Conservation (phyloP, 805 yeast genomes). For the Pichia deserticola region DNA sequence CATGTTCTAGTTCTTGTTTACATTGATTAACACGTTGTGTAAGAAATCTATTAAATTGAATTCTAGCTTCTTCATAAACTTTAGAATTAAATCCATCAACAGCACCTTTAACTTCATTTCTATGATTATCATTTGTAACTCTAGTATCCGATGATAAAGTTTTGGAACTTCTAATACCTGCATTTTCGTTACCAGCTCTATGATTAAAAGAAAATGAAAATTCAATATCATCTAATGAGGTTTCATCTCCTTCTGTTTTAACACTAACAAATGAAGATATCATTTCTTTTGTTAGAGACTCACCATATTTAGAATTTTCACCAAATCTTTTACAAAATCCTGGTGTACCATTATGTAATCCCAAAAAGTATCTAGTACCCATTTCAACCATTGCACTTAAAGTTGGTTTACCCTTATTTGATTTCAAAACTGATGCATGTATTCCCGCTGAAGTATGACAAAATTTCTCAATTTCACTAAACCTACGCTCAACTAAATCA, state of each 20-base stretch:
- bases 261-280: constrained; percentile 16
- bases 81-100: constrained; percentile 50
- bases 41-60: constrained; percentile 48
- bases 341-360: constrained; percentile 28
- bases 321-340: constrained; percentile 17
- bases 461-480: constrained; percentile 40
- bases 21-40: constrained; percentile 40
- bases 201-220: constrained; percentile 62
- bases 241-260: constrained; percentile 16
- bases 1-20: constrained; percentile 27
- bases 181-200: constrained; percentile 81
- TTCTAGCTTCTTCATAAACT: constrained; percentile 40
- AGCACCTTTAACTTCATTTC: constrained; percentile 65
- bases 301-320: constrained; percentile 11
- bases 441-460: constrained; percentile 37
- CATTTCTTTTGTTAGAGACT: constrained; percentile 17
- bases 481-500: constrained; percentile 73
- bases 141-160: constrained; percentile 76
- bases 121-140: constrained; percentile 58
- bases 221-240: constrained; percentile 22
- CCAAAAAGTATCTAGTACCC: constrained; percentile 61
- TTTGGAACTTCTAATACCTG: constrained; percentile 79
- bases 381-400: constrained; percentile 69
- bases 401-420: constrained; percentile 22
- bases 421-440: constrained; percentile 34